Evolutionary conservation across 1,139 yeast species (phyloP), one percentile per base, ranked within the genome.

Genomic region (Candida sp.): DNA sequence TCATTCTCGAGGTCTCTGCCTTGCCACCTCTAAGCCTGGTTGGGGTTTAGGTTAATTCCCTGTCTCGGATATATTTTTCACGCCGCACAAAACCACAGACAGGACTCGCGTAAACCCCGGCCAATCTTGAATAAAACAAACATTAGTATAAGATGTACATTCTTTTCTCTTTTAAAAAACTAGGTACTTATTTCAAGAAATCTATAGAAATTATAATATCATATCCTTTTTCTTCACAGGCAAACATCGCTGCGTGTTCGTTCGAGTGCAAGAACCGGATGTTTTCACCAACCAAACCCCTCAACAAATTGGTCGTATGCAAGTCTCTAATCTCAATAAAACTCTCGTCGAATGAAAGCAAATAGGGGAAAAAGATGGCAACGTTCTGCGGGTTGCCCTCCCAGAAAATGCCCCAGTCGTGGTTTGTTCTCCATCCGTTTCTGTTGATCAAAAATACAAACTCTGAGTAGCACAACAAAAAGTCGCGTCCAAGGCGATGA

Each of bases 381-480:
- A 94, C 91, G 55, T 88, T 87, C 63, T 89, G 96, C 4, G 99
- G 98, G 48, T 86, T 83, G 41, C 98, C 98, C 71, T 94, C 98
- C 99, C 99, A 94, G 66, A 89, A 88, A 49, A 94, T 88, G 59
- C 93, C 88, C 96, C 97, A 93, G 48, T 91, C 94, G 47, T 94
- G 93, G 57, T 94, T 85, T 27, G 96, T 88, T 63, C 98, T 82
- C 99, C 99, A 94, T 32, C 99, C 99, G 67, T 93, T 93, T 53
- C 90, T 81, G 63, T 94, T 93, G 59, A 94, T 96, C 70, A 90
- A 91, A 69, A 94, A 94, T 46, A 97, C 94, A 67, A 94, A 93
- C 65, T 92, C 97, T 3, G 96, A 85, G 66, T 92, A 94, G 66
- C 93, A 87, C 54, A 94, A 79, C 62, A 94, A 73, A 66, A 94